Conservation (phyloP, 768 basidiomycete genomes). For the Crucibulum laeve region DNA sequence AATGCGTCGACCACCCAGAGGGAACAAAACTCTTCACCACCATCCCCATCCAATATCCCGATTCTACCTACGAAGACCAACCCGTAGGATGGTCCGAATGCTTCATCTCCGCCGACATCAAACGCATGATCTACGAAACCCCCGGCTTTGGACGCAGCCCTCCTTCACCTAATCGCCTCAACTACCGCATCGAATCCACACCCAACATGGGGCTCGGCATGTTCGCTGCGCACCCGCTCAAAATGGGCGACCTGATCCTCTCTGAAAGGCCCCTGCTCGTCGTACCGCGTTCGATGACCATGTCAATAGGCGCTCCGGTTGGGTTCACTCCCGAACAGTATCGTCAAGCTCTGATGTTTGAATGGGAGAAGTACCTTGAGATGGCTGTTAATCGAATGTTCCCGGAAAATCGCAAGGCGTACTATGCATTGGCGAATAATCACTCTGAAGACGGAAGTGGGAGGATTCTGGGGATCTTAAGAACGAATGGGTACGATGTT, state of each 20-base stretch:
- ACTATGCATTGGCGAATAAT: conserved; percentile 18
- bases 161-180: background rate
- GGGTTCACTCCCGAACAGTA: background rate
- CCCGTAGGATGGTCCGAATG: background rate
- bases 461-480: conserved; percentile 18
- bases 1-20: background rate
- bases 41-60: background rate
- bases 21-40: background rate
- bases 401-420: conserved; percentile 14
- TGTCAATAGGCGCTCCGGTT: background rate
- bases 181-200: background rate
- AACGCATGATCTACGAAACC: background rate
- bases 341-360: background rate
- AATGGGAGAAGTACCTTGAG: conserved; percentile 8
- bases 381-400: conserved; percentile 15
- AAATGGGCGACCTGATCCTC: background rate
- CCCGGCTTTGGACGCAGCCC: background rate
- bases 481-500: conserved; percentile 19
- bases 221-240: background rate
- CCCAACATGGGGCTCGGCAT: background rate
- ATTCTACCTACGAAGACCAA: background rate
- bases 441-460: conserved; percentile 26
- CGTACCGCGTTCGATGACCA: background rate
- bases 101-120: background rate
- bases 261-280: background rate